These are phyloP conservation scores for Funneliformis mosseae DNA, from an alignment of 192 early-diverging fungal species.

Conservation along the genomic window DNA sequence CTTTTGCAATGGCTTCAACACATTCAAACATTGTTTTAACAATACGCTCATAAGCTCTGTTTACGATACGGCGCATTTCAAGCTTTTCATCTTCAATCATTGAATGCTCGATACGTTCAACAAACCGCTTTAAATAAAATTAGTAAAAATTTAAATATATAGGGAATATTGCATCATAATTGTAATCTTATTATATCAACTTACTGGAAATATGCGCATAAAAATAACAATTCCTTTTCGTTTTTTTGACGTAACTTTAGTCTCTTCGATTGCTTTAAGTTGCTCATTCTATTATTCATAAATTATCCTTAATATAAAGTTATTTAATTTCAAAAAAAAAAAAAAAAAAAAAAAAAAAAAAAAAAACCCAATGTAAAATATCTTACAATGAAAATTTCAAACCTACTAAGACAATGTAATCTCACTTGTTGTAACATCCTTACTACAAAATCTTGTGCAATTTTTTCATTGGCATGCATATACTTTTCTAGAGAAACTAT, in stretches of 20 bases:
- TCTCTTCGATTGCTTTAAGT: conserved; percentile 86
- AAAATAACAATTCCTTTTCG: conserved; percentile 89
- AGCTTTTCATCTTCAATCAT: conserved; percentile 62
- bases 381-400: conserved; percentile 76
- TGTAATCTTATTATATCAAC: background rate
- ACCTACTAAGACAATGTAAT: conserved; percentile 65
- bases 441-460: conserved; percentile 71
- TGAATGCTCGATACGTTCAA: conserved; percentile 69
- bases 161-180: background rate
- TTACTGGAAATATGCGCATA: conserved; percentile 86
- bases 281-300: conserved; percentile 71
- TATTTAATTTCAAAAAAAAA: background rate
- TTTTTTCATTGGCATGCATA: conserved; percentile 66
- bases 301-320: conserved; percentile 13
- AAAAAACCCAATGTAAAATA: conserved; percentile 17
- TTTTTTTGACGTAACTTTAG: conserved; percentile 84
- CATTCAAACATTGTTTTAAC: conserved; percentile 86
- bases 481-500: conserved; percentile 76
- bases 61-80: conserved; percentile 70
- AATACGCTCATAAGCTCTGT: conserved; percentile 80
- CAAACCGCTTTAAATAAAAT: conserved; percentile 63
- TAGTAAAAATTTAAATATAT: background rate
- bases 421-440: conserved; percentile 68
- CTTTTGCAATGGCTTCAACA: conserved; percentile 78
- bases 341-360: background rate